Percentiles rank a stretch among this genome's conserved stretches.
These are phyloP conservation scores for Pseudogymnoascus sp. DNA, from an alignment of 2,329 filamentous ascomycete genomes.

Conservation along the genomic window DNA sequence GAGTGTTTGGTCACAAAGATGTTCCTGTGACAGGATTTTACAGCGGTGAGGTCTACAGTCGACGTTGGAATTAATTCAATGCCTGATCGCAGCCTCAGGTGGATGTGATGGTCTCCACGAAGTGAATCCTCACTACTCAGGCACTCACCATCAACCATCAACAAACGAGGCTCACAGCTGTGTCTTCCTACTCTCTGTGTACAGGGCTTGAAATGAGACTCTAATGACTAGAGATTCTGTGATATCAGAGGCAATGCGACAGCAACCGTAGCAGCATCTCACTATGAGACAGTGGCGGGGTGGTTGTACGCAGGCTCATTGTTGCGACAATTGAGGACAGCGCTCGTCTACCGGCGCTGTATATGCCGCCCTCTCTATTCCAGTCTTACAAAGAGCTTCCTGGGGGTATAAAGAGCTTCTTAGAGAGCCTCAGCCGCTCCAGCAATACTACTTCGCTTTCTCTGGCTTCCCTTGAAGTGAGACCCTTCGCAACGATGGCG, in stretches of 20 bases:
- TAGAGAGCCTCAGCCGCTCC: neutral
- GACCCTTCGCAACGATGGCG: neutral
- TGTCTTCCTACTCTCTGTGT: neutral
- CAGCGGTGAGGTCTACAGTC: neutral
- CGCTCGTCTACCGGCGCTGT: neutral
- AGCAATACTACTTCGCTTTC: neutral
- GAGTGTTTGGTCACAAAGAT: neutral
- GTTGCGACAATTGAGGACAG: neutral
- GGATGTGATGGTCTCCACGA: neutral
- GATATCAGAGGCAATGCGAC: neutral
- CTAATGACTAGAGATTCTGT: neutral
- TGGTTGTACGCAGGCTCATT: neutral
- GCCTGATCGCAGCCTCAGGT: slow-evolving; percentile 6
- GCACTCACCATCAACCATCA: neutral
- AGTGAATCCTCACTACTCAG: slow-evolving; percentile 6
- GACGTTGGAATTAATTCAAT: slow-evolving; percentile 7
- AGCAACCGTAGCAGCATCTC: neutral
- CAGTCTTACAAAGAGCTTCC: neutral
- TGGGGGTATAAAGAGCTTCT: neutral
- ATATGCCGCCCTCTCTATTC: neutral
- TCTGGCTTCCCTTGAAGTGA: neutral
- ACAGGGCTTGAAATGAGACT: neutral
- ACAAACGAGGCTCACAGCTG: neutral
- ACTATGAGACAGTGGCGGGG: neutral
- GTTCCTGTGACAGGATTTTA: neutral